Conservation (phyloP, 768 basidiomycete genomes). For the Grammothele lineata region DNA sequence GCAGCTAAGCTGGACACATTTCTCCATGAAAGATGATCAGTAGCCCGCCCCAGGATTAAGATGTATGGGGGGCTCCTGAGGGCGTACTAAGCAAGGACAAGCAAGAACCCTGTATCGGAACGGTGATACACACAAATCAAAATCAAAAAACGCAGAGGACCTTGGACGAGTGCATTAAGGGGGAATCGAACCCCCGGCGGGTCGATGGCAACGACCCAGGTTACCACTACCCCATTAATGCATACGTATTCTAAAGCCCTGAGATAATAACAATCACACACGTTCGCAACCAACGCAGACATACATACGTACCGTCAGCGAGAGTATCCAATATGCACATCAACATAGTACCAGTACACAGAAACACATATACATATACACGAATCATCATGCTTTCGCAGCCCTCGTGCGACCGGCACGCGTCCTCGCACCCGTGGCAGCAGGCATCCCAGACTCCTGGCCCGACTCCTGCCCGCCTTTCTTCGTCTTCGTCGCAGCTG, state of each 20-base stretch:
- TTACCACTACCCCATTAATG: slow-evolving; percentile 35
- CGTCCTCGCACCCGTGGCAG: slow-evolving; percentile 1
- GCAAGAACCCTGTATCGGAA: background rate
- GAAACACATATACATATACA: too few relatives aligned
- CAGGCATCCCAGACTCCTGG: slow-evolving; percentile 2
- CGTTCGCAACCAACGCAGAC: too few relatives aligned
- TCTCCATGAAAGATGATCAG: background rate
- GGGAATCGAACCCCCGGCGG: slow-evolving; percentile 90
- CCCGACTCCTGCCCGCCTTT: slow-evolving; percentile 3
- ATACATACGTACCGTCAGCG: too few relatives aligned
- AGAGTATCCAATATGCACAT: too few relatives aligned
- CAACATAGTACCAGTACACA: background rate
- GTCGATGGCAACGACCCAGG: slow-evolving; percentile 47
- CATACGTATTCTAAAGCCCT: too few relatives aligned
- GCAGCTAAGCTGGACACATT: slow-evolving; percentile 11
- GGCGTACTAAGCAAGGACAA: background rate
- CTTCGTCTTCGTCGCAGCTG: slow-evolving; percentile 5
- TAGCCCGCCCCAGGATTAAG: too few relatives aligned
- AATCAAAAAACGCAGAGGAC: background rate
- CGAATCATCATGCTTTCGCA: slow-evolving; percentile 5
- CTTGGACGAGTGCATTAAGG: slow-evolving; percentile 54
- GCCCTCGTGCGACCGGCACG: slow-evolving; percentile 15
- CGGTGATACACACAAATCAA: background rate
- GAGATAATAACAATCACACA: too few relatives aligned
- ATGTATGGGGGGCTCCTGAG: too few relatives aligned